These are phyloP conservation scores for Chlorella sp. DNA, from an alignment of 139 green algal genomes.

Conservation along the genomic window DNA sequence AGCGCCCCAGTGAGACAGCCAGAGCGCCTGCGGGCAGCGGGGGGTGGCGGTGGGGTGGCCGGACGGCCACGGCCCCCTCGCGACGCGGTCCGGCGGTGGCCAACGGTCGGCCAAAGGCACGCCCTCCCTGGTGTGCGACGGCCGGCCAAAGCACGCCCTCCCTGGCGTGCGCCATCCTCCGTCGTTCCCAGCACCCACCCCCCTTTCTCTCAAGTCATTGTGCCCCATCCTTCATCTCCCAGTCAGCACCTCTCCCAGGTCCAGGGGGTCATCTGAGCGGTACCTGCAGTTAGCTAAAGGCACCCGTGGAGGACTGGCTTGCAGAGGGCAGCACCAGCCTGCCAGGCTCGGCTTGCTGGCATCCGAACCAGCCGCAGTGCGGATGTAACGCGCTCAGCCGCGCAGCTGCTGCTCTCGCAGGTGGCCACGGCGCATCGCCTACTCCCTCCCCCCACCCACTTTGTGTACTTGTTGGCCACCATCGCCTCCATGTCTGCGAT, in stretches of 20 bases:
- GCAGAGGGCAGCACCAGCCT: neutral
- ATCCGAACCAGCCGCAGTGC: neutral
- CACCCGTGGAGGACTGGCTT: too few species aligned
- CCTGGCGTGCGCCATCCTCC: too few species aligned
- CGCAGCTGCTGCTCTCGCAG: neutral
- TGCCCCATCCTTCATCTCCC: too few species aligned
- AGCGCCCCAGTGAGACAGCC: constrained; percentile 50
- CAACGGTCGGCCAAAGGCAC: too few species aligned
- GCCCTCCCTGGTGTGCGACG: too few species aligned
- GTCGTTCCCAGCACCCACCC: too few species aligned
- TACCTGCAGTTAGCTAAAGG: constrained; percentile 28
- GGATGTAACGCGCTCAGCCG: neutral
- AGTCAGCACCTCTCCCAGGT: constrained; percentile 52
- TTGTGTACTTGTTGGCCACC: constrained; percentile 29
- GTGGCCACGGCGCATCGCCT: neutral
- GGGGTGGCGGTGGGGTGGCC: too few species aligned
- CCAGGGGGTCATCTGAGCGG: constrained; percentile 37
- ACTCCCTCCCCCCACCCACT: neutral
- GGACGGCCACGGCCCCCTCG: too few species aligned
- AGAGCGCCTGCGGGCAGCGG: constrained; percentile 43
- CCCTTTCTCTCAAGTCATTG: too few species aligned
- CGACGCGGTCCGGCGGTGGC: too few species aligned
- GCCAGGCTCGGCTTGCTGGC: neutral
- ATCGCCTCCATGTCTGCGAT: constrained; percentile 41
- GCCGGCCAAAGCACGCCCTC: too few species aligned